phyloP scores from a whole-genome alignment of 2,329 filamentous ascomycete genomes.

The Cyphellophora europaea region DNA sequence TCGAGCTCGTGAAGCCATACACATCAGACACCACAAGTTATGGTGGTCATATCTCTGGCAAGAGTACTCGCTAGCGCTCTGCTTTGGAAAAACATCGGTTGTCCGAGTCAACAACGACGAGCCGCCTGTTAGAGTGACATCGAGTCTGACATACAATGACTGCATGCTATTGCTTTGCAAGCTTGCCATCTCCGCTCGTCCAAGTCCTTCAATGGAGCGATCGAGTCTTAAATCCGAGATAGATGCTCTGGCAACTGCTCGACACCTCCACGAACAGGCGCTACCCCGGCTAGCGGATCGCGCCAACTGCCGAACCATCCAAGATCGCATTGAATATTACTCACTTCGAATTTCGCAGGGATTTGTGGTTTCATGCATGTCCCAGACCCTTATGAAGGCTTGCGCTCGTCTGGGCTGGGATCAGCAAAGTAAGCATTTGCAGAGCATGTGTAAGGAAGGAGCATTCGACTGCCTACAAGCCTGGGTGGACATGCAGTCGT shows the following conservation, averaged over 20 bases:
- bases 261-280: conserved; percentile 1
- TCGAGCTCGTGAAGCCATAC: neutral
- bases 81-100: neutral
- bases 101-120: neutral
- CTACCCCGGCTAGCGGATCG: conserved; percentile 1
- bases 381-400: conserved; percentile 1
- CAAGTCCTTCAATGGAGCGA: neutral
- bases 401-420: conserved; percentile 1
- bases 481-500: conserved; percentile 3
- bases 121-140: neutral
- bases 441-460: conserved; percentile 2
- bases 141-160: conserved; percentile 3
- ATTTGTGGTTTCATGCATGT: conserved; percentile 3
- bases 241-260: conserved; percentile 1
- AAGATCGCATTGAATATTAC: conserved; percentile 7
- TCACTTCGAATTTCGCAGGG: conserved; percentile 3
- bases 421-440: conserved; percentile 1
- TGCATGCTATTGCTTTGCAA: conserved; percentile 5
- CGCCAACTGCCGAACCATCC: conserved; percentile 2
- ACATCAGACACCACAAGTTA: neutral
- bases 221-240: conserved; percentile 1
- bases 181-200: neutral
- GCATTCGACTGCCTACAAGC: conserved; percentile 4
- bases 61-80: conserved; percentile 1
- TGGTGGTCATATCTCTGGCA: conserved; percentile 3